Evolutionary conservation across 2,329 filamentous ascomycete genomes (phyloP), one percentile per base, ranked within the genome.

Genomic region (Diaporthe helianthi): DNA sequence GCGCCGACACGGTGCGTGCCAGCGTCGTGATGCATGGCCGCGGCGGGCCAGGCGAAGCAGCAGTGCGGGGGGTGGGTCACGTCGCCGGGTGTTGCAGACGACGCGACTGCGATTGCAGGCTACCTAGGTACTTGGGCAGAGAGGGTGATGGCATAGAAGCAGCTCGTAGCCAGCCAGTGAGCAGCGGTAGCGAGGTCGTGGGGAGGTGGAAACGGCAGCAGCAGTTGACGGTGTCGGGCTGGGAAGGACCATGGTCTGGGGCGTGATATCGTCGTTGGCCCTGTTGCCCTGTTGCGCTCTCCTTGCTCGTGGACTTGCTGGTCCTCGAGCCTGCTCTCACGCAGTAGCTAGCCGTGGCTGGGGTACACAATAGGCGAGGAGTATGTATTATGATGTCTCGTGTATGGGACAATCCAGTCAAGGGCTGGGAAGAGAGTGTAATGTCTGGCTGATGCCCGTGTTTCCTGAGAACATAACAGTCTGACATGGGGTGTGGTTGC

Each of bases 21-120:
- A 44, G 24, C 58, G 31, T 63, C 58, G 58, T 49, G 58, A 63
- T 63, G 41, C 58, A 63, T 63, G 49, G 58, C 58, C 26, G 58
- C 58, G 44, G 44, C 29, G 44, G 58, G 58, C 44, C 26, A 26
- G 58, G 54, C 17, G 55, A 22, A 44, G 36, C 54, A 44, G 54
- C 53, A 13, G 54, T 29, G 22, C 36, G 51, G n/a, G n/a, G n/a
- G n/a, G n/a, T 22, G 15, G 24, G 36, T 60, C 54, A 60, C 54
- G 54, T 60, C 26, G 44, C 44, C 58, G 3, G 15, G 13, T 29
- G 58, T 36, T 63, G 58, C 58, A 8, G 44, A 29, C 58, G 44
- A 29, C 58, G 58, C 44, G 58, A 63, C 41, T 49, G 44, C 13
- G 29, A 49, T 49, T 41, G 29, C 26, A 49, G 58, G 26, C 53